Percentiles rank a stretch among this genome's conserved stretches.
Conservation (phyloP, 2,329 filamentous ascomycete species). For the Fusarium caatingaense region DNA sequence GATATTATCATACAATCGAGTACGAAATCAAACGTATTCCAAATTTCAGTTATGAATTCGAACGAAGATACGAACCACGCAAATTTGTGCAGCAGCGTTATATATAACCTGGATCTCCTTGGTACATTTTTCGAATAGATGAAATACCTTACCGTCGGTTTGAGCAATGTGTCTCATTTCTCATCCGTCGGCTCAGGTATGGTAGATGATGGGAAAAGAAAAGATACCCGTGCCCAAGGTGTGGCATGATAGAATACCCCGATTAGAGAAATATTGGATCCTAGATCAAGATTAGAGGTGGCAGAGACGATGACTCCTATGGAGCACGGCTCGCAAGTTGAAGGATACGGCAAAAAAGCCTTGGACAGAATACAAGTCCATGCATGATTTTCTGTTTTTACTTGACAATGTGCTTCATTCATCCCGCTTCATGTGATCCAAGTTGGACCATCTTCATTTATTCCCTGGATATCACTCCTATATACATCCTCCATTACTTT, state of each 20-base stretch:
- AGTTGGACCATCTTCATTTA: slow-evolving; percentile 17
- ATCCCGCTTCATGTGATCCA: slow-evolving; percentile 8
- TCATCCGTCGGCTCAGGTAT: slow-evolving; percentile 1
- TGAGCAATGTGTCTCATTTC: slow-evolving; percentile 6
- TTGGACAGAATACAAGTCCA: slow-evolving; percentile 34
- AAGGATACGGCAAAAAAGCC: background rate
- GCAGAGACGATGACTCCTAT: background rate
- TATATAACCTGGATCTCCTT: slow-evolving; percentile 37
- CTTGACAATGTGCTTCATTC: slow-evolving; percentile 7
- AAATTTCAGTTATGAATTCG: slow-evolving; percentile 35
- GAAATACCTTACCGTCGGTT: slow-evolving; percentile 8
- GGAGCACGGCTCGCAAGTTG: background rate
- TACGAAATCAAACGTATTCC: slow-evolving; percentile 22
- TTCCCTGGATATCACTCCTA: slow-evolving; percentile 15
- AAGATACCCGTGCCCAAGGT: slow-evolving; percentile 12
- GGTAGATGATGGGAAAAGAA: slow-evolving; percentile 18
- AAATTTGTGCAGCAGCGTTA: slow-evolving; percentile 28
- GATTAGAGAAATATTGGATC: slow-evolving; percentile 9
- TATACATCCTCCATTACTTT: slow-evolving; percentile 39
- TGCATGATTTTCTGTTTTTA: slow-evolving; percentile 24
- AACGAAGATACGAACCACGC: slow-evolving; percentile 36
- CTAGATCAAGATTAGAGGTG: slow-evolving; percentile 25
- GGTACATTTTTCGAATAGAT: slow-evolving; percentile 39
- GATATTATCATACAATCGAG: slow-evolving; percentile 7
- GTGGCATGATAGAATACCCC: slow-evolving; percentile 26